Evolutionary conservation across 75 land plant species (phyloP).

Genomic region (Gnetum montanum): DNA sequence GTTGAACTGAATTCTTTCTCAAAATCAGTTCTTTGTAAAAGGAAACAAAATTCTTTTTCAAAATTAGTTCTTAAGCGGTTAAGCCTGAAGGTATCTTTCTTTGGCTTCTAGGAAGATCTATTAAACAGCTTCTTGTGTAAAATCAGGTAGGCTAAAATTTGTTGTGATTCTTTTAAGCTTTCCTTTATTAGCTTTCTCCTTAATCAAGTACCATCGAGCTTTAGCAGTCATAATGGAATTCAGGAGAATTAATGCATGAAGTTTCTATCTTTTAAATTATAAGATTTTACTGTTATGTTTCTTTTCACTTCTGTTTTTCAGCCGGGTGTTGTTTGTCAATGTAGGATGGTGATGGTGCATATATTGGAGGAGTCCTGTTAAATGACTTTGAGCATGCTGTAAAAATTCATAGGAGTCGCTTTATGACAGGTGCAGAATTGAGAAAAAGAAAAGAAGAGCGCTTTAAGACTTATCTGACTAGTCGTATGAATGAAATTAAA

Average conservation of each 20-base stretch:
- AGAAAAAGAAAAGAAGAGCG: conserved; percentile 33
- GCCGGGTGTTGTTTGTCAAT: not conserved
- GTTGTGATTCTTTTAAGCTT: too few species aligned
- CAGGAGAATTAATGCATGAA: not conserved
- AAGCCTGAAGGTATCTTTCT: too few species aligned
- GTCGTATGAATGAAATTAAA: conserved; percentile 65
- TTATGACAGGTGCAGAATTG: conserved; percentile 38
- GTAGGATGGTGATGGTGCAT: conserved; percentile 13
- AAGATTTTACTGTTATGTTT: too few species aligned
- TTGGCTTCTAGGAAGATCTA: too few species aligned
- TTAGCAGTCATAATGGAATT: not conserved
- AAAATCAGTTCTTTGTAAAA: too few species aligned
- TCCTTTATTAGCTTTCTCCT: too few species aligned
- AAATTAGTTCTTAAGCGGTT: too few species aligned
- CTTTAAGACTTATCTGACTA: conserved; percentile 30
- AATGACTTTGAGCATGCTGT: conserved; percentile 61
- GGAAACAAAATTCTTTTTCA: too few species aligned
- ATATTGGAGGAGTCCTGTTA: conserved; percentile 23
- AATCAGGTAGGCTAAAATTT: too few species aligned
- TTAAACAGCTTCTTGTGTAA: too few species aligned
- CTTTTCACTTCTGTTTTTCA: not conserved
- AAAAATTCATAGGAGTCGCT: conserved; percentile 23
- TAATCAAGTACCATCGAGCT: not conserved
- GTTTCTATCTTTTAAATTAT: not conserved
- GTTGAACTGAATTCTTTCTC: too few species aligned